phyloP scores from a whole-genome alignment of 2,329 filamentous ascomycete species.

The Phialophora expanda region DNA sequence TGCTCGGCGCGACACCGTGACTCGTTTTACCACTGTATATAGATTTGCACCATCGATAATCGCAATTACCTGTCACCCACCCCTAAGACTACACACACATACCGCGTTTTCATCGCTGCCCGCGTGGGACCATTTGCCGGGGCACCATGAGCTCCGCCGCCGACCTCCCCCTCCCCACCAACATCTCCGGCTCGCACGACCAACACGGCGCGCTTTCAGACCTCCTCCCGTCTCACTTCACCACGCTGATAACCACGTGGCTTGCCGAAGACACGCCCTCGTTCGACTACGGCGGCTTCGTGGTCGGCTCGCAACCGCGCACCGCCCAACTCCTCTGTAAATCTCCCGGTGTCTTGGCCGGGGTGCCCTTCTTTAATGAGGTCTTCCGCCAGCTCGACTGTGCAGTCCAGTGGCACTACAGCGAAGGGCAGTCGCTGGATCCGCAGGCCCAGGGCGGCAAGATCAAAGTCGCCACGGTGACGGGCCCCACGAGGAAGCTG shows the following conservation, averaged over 20 bases:
- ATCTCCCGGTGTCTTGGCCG: conserved; percentile 80
- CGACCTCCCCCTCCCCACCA: neutral
- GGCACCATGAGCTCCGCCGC: neutral
- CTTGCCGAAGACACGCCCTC: conserved; percentile 95
- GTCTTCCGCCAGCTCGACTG: conserved; percentile 89
- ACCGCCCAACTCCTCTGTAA: conserved; percentile 72
- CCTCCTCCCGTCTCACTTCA: conserved; percentile 40
- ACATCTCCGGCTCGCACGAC: neutral
- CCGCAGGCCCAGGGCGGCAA: conserved; percentile 59
- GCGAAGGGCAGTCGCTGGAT: conserved; percentile 74
- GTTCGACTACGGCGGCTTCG: conserved; percentile 96
- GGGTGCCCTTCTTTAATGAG: conserved; percentile 93
- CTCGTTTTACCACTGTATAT: too few relatives aligned
- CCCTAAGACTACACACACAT: neutral
- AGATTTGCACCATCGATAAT: neutral
- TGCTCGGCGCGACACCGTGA: too few relatives aligned
- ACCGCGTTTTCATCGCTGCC: too few relatives aligned
- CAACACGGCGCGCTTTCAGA: conserved; percentile 37
- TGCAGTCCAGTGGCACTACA: conserved; percentile 84
- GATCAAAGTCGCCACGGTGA: conserved; percentile 76
- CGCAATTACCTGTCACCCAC: too few relatives aligned
- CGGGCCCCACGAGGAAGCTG: conserved; percentile 79
- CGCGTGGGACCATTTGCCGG: neutral
- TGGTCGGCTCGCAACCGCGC: conserved; percentile 74
- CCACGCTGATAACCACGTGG: conserved; percentile 61